A percentile compares a stretch with the other conserved stretches of the same genome.
phyloP scores from a whole-genome alignment of 2,329 filamentous ascomycete genomes.

The Fusarium napiforme region DNA sequence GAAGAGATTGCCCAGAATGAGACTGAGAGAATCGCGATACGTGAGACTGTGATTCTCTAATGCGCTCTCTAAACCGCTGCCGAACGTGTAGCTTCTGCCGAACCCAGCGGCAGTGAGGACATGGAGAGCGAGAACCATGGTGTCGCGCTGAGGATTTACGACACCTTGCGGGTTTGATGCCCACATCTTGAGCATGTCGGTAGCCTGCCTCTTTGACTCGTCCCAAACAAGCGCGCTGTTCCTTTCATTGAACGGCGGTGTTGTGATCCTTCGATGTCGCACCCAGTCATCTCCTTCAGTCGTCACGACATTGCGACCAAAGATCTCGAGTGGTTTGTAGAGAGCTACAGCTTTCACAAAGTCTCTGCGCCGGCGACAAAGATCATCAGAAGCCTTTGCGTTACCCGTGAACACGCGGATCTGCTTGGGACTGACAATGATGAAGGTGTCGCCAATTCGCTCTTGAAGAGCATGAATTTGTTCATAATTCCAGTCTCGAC shows the following conservation, averaged over 20 bases:
- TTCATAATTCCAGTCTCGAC: slow-evolving; percentile 38
- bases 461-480: slow-evolving; percentile 34
- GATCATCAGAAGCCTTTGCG: slow-evolving; percentile 29
- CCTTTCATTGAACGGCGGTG: slow-evolving; percentile 36
- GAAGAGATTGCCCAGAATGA: slow-evolving; percentile 31
- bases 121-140: slow-evolving; percentile 34
- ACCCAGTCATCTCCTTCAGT: slow-evolving; percentile 38
- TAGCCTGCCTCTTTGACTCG: slow-evolving; percentile 27
- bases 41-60: slow-evolving; percentile 28
- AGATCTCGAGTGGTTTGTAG: slow-evolving; percentile 37
- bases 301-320: slow-evolving; percentile 34
- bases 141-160: slow-evolving; percentile 30
- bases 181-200: slow-evolving; percentile 36
- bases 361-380: slow-evolving; percentile 30
- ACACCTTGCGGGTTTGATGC: slow-evolving; percentile 16
- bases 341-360: slow-evolving; percentile 35
- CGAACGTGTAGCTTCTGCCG: slow-evolving; percentile 33
- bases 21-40: slow-evolving; percentile 27
- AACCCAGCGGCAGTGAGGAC: slow-evolving; percentile 38
- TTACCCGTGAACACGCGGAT: slow-evolving; percentile 36
- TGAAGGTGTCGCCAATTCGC: slow-evolving; percentile 37
- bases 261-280: slow-evolving; percentile 32
- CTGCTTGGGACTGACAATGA: slow-evolving; percentile 36
- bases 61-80: slow-evolving; percentile 13
- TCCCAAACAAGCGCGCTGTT: slow-evolving; percentile 37